Evolutionary conservation across 371 early-diverging fungal genomes (phyloP).

Genomic region (Syncephalastrum contaminatum): DNA sequence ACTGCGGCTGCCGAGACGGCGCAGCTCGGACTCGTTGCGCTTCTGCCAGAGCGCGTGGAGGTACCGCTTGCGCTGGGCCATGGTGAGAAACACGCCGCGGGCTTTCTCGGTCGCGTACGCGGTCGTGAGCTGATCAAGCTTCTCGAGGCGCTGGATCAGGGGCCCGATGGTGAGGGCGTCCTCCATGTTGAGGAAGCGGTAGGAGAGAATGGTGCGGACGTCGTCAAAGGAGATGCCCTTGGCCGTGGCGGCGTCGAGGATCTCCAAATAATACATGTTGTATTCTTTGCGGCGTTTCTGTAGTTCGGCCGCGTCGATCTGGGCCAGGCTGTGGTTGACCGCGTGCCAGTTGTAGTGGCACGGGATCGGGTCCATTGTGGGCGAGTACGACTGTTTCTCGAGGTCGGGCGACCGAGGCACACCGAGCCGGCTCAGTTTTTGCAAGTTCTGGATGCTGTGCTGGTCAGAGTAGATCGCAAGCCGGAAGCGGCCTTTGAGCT

Average conservation of each 20-base stretch:
- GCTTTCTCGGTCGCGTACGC: slow-evolving; percentile 47
- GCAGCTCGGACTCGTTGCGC: slow-evolving; percentile 42
- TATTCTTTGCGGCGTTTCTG: slow-evolving; percentile 43
- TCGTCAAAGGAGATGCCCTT: slow-evolving; percentile 58
- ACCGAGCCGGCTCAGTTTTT: slow-evolving; percentile 13
- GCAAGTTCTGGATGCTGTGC: slow-evolving; percentile 28
- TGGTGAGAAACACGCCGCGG: slow-evolving; percentile 40
- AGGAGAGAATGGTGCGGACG: slow-evolving; percentile 51
- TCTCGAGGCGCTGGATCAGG: slow-evolving; percentile 41
- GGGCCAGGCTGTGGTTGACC: slow-evolving; percentile 26
- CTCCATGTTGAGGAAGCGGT: slow-evolving; percentile 50
- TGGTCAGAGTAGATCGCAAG: slow-evolving; percentile 46
- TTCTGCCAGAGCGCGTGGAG: slow-evolving; percentile 43
- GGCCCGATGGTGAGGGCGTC: slow-evolving; percentile 49
- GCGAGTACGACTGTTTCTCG: background rate
- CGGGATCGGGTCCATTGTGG: background rate
- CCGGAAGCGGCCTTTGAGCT: slow-evolving; percentile 46
- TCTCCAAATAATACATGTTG: slow-evolving; percentile 53
- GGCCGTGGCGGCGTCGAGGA: slow-evolving; percentile 31
- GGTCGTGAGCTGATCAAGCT: slow-evolving; percentile 37
- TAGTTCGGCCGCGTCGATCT: slow-evolving; percentile 21
- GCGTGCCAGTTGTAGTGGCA: slow-evolving; percentile 15
- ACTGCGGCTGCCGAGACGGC: slow-evolving; percentile 24
- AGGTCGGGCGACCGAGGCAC: too few relatives aligned
- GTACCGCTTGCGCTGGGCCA: slow-evolving; percentile 40